These are phyloP conservation scores for Vitis labrusca DNA, from an alignment of 164 flowering plant species.

Conservation along the genomic window DNA sequence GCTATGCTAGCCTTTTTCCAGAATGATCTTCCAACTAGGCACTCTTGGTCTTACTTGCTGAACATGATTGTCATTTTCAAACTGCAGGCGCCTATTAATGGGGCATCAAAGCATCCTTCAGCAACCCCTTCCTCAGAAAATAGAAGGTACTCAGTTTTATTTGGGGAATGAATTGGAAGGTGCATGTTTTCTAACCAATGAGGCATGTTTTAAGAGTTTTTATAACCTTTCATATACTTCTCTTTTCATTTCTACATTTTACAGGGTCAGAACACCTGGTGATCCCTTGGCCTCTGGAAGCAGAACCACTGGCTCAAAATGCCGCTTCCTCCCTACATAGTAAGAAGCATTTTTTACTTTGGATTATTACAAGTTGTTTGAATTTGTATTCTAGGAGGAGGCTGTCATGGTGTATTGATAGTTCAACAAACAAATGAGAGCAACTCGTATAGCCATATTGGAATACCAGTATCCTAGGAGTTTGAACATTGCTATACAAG, in stretches of 20 bases:
- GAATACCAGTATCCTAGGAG: too few relatives aligned
- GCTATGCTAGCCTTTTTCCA: background rate
- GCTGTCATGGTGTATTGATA: background rate
- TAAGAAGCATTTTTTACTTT: slow-evolving; percentile 17
- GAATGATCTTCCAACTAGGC: background rate
- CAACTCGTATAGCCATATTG: background rate
- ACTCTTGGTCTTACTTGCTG: background rate
- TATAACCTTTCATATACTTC: background rate
- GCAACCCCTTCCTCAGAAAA: slow-evolving; percentile 45
- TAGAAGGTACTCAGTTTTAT: slow-evolving; percentile 29
- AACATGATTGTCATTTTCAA: slow-evolving; percentile 2
- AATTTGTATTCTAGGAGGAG: background rate
- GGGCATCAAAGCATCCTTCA: slow-evolving; percentile 20
- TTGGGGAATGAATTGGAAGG: background rate
- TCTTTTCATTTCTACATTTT: background rate
- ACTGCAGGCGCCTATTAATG: slow-evolving; percentile 29
- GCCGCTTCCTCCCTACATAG: slow-evolving; percentile 49
- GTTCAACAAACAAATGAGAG: background rate
- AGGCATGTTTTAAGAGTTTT: background rate
- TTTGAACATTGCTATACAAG: too few relatives aligned
- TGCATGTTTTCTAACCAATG: background rate
- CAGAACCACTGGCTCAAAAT: slow-evolving; percentile 39
- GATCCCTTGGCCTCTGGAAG: slow-evolving; percentile 34
- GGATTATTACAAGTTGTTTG: background rate
- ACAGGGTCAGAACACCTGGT: slow-evolving; percentile 32